A percentile compares a stretch with the other conserved stretches of the same genome.
These are phyloP conservation scores for Lactuca sativa DNA, from an alignment of 129 eudicot genomes.

Conservation along the genomic window DNA sequence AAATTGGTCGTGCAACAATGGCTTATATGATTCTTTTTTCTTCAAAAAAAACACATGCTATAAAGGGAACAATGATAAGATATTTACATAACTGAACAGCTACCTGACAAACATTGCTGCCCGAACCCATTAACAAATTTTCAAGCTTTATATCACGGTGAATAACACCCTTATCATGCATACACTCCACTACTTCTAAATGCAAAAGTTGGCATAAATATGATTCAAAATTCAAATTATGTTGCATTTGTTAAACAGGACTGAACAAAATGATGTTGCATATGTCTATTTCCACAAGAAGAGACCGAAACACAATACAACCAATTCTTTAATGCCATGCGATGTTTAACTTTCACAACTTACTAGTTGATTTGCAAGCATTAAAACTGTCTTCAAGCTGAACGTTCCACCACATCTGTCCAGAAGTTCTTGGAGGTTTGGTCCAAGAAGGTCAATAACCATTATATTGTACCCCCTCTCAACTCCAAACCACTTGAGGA, in stretches of 20 bases:
- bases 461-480: conserved; percentile 84
- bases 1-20: too few species aligned
- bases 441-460: conserved; percentile 40
- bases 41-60: background rate
- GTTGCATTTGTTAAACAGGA: too few species aligned
- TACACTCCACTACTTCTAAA: conserved; percentile 12
- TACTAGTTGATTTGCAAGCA: conserved; percentile 22
- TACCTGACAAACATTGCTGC: conserved; percentile 17
- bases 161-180: conserved; percentile 17
- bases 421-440: conserved; percentile 11
- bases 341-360: background rate
- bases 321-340: too few species aligned
- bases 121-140: conserved; percentile 20
- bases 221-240: background rate
- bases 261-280: too few species aligned
- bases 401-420: conserved; percentile 9
- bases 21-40: too few species aligned
- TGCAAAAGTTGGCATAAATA: background rate
- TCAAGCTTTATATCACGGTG: conserved; percentile 27
- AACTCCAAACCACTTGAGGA: conserved; percentile 92
- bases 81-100: background rate
- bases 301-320: too few species aligned
- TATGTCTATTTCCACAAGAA: too few species aligned
- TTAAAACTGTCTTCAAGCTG: conserved; percentile 16
- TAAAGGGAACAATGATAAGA: too few species aligned